These are phyloP conservation scores for Aspergillus caelatus DNA, from an alignment of 2,329 filamentous ascomycete genomes.

Conservation along the genomic window DNA sequence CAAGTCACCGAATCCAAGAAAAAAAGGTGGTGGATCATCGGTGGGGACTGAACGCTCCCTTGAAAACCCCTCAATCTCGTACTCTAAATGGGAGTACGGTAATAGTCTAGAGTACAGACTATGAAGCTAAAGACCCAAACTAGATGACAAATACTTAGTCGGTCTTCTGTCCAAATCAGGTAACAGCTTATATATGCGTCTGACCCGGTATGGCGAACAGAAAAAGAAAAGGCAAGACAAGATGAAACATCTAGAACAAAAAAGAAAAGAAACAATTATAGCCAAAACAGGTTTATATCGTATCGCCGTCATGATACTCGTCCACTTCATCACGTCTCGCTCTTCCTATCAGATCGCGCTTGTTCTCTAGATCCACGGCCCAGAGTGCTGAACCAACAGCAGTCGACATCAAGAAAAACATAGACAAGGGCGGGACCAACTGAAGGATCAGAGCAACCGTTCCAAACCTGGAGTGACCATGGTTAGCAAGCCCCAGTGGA, in stretches of 20 bases:
- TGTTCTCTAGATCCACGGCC: constrained; percentile 75
- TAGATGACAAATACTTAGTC: background rate
- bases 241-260: background rate
- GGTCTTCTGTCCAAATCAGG: background rate
- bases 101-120: background rate
- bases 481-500: constrained; percentile 6
- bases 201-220: background rate
- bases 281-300: constrained; percentile 12
- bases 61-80: constrained; percentile 3
- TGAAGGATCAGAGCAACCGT: constrained; percentile 81
- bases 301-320: constrained; percentile 37
- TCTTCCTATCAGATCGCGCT: constrained; percentile 39
- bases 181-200: background rate
- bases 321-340: constrained; percentile 22
- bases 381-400: constrained; percentile 84
- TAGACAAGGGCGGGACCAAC: constrained; percentile 86
- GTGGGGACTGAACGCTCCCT: constrained; percentile 4
- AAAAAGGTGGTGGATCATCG: constrained; percentile 5
- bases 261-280: constrained; percentile 3
- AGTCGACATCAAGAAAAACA: constrained; percentile 89
- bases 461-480: constrained; percentile 64
- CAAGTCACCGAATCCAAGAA: constrained; percentile 2
- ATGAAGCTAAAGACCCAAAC: background rate
- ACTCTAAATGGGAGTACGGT: background rate
- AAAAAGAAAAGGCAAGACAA: background rate